A percentile compares a stretch with the other conserved stretches of the same genome.
Conservation (phyloP, 768 basidiomycete species). For the Mycena epipterygia region DNA sequence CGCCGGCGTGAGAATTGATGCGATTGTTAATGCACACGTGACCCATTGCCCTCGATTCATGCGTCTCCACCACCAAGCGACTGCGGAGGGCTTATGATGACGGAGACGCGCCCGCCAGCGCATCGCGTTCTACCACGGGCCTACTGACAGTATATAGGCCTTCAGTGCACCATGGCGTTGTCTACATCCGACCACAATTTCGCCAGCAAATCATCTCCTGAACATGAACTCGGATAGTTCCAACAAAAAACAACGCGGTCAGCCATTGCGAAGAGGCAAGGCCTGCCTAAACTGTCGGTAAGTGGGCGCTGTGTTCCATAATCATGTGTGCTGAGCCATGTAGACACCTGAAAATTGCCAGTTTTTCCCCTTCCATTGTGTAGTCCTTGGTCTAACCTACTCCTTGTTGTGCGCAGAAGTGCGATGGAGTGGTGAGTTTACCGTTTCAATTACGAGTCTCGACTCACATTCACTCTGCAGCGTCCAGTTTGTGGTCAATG, state of each 20-base stretch:
- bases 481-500: slow-evolving; percentile 53
- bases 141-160: neutral
- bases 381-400: neutral
- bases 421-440: slow-evolving; percentile 30
- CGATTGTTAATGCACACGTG: neutral
- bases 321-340: neutral
- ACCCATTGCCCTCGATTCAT: neutral
- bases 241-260: neutral
- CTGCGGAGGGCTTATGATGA: neutral
- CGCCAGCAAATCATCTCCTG: neutral
- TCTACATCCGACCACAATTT: neutral
- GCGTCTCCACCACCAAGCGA: neutral
- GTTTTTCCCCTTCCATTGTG: neutral
- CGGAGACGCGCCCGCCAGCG: neutral
- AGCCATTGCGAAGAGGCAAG: slow-evolving; percentile 33
- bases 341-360: slow-evolving; percentile 21
- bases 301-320: neutral
- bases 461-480: neutral
- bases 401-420: slow-evolving; percentile 16
- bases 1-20: neutral
- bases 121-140: neutral
- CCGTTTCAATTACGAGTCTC: no score
- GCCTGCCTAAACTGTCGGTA: slow-evolving; percentile 40
- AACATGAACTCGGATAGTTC: neutral
- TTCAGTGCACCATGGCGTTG: neutral